Percentiles rank a stretch among this genome's conserved stretches.
phyloP scores from a whole-genome alignment of 2,329 filamentous ascomycete genomes.

The Nemania sp. region DNA sequence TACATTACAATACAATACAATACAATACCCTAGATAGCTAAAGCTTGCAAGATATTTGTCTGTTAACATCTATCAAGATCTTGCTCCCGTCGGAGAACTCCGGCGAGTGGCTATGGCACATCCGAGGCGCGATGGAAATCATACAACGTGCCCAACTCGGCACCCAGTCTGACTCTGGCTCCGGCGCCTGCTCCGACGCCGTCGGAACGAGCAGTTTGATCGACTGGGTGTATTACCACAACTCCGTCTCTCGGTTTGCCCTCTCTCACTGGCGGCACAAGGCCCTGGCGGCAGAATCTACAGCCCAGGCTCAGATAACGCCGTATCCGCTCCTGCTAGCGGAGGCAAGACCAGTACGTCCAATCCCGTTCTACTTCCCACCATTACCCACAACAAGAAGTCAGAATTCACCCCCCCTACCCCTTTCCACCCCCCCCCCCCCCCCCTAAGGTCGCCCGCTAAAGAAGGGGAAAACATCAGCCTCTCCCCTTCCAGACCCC shows the following conservation, averaged over 20 bases:
- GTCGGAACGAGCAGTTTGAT: conserved; percentile 25
- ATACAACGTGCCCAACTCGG: conserved; percentile 18
- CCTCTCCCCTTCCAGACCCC: conserved; percentile 17
- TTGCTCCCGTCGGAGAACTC: conserved; percentile 33
- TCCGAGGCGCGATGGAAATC: conserved; percentile 32
- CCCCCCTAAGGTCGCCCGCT: too few species aligned
- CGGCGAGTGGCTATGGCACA: conserved; percentile 38
- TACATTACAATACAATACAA: too few species aligned
- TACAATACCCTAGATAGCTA: too few species aligned
- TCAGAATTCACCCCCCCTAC: too few species aligned
- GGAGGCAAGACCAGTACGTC: conserved; percentile 15
- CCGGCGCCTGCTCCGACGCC: conserved; percentile 9
- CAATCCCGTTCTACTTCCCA: not conserved
- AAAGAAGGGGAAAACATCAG: conserved; percentile 1
- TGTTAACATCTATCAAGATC: conserved; percentile 28
- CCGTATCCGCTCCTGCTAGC: not conserved
- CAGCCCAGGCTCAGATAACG: not conserved
- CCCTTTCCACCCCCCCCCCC: too few species aligned
- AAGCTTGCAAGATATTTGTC: not conserved
- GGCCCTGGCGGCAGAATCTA: conserved; percentile 3
- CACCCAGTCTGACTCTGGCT: conserved; percentile 3
- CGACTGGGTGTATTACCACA: conserved; percentile 40
- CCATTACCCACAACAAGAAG: not conserved
- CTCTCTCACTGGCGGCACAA: conserved; percentile 35
- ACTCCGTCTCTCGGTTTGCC: conserved; percentile 37